Conservation (phyloP, 805 yeast species). For the Yamadazyma nakazawae region DNA sequence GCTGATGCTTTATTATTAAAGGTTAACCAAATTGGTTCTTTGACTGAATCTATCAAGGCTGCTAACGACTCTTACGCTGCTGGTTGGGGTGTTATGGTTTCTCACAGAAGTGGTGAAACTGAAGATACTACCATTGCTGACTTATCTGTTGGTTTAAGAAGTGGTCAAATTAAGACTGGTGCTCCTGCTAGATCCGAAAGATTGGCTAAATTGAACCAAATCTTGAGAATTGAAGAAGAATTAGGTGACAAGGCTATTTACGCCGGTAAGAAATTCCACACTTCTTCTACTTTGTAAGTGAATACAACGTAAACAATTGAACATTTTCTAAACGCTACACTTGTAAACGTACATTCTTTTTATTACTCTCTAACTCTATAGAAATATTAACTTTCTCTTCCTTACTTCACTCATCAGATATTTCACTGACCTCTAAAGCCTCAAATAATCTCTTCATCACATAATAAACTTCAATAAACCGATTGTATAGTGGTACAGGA, state of each 20-base stretch:
- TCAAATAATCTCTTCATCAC: conserved; percentile 47
- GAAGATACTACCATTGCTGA: conserved; percentile 99
- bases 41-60: conserved; percentile 94
- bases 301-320: neutral
- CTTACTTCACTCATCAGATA: too few relatives aligned
- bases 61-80: conserved; percentile 93
- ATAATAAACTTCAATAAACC: conserved; percentile 57
- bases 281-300: conserved; percentile 37
- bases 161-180: conserved; percentile 99
- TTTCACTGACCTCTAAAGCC: conserved; percentile 21
- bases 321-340: too few relatives aligned
- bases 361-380: too few relatives aligned
- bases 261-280: conserved; percentile 92
- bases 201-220: conserved; percentile 98
- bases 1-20: conserved; percentile 92
- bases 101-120: conserved; percentile 99
- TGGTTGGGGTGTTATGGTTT: conserved; percentile 99
- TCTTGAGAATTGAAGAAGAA: conserved; percentile 97
- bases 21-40: conserved; percentile 98
- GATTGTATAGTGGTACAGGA: conserved; percentile 81
- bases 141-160: conserved; percentile 94
- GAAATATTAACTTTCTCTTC: too few relatives aligned
- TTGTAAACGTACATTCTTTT: too few relatives aligned
- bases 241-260: conserved; percentile 95
- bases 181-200: conserved; percentile 99